Evolutionary conservation across 2,329 filamentous ascomycete species (phyloP), one percentile per base, ranked within the genome.

Genomic region (Aspergillus novofumigatus): DNA sequence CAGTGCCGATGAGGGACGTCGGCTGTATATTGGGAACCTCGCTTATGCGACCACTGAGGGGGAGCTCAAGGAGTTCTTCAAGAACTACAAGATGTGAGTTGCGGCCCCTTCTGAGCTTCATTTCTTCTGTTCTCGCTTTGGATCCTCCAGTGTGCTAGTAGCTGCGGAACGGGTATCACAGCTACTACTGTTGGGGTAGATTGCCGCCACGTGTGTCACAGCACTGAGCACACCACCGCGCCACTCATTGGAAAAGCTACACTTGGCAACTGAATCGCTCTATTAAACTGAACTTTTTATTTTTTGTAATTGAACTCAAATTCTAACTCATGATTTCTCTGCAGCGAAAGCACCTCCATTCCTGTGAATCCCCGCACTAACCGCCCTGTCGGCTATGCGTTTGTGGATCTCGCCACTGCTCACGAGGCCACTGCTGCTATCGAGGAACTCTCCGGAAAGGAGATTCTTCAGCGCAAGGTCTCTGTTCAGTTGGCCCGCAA

Each of bases 61-160:
- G 89, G 92, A 97, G 88, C 91, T 99, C 86, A 96, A 95, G 86
- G 90, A 94, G 72, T 99, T 99, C 86, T 99, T 99, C 89, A 93
- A 94, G 86, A 90, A 88, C 80, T 97, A 96, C 86, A 89, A 94
- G 84, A 91, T 99, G 94, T 99, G 86, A 86, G 93, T 90, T 45
- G 14, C 32, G 62, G 57, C 56, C 60, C 55, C 64, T 56, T 20
- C 21, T 53, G 21, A n/a, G 10, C 11, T 35, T 53, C 44, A 49
- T 29, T 51, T 38, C 52, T 49, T 45, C 25, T 32, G 28, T 53
- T 49, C 41, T 53, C 35, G 26, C 48, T 21, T 29, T 14, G 23
- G 20, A 25, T 57, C 14, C 29, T 28, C 25, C 48, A 23, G 44
- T 48, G n/a, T 11, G 4, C 42, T 45, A 20, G 42, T 44, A 45